phyloP scores from a whole-genome alignment of 129 eudicot genomes.

The Arctium minus region DNA sequence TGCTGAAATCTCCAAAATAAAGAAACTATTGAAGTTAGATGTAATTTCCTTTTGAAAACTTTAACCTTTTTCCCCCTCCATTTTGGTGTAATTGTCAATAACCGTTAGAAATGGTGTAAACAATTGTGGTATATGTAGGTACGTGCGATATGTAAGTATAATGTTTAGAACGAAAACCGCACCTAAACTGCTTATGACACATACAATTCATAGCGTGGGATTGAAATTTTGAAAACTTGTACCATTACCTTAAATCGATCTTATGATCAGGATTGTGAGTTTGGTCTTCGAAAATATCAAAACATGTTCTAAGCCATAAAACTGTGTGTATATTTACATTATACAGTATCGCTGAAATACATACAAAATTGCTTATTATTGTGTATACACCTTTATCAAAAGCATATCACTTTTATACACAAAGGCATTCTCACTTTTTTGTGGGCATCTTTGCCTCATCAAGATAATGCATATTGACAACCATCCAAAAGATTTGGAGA shows the following conservation, averaged over 20 bases:
- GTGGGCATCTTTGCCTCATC: slow-evolving; percentile 19
- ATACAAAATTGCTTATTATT: slow-evolving; percentile 2
- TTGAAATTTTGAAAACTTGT: background rate
- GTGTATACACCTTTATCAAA: slow-evolving; percentile 21
- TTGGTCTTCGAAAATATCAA: background rate
- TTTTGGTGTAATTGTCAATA: too few relatives aligned
- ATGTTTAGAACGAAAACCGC: too few relatives aligned
- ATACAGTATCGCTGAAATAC: background rate
- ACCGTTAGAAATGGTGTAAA: too few relatives aligned
- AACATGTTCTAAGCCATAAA: background rate
- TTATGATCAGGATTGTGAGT: background rate
- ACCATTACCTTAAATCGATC: background rate
- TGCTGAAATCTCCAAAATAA: too few relatives aligned
- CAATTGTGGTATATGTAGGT: too few relatives aligned
- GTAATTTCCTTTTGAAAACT: too few relatives aligned
- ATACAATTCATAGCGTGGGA: background rate
- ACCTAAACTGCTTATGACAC: background rate
- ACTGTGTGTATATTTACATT: background rate
- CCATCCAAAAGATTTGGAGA: slow-evolving; percentile 23
- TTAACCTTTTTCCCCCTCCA: too few relatives aligned
- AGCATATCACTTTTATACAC: slow-evolving; percentile 32
- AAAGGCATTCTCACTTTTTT: slow-evolving; percentile 24
- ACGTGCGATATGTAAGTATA: too few relatives aligned
- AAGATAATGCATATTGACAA: slow-evolving; percentile 16
- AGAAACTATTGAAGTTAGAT: too few relatives aligned